Percentiles rank a stretch among this genome's conserved stretches.
phyloP scores from a whole-genome alignment of 2,329 filamentous ascomycete species.

The Botrytis hyacinthi region DNA sequence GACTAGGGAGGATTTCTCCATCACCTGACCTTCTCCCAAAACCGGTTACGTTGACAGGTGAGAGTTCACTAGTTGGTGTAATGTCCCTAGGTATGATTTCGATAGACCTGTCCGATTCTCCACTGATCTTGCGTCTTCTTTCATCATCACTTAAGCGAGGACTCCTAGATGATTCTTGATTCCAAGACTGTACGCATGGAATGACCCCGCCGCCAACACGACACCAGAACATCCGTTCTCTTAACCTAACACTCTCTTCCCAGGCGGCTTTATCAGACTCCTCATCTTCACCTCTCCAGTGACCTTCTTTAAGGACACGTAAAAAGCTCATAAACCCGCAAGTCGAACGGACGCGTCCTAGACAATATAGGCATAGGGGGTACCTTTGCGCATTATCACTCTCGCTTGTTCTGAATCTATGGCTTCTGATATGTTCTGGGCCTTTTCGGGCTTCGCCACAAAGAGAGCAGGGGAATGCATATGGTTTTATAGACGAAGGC shows the following conservation, averaged over 20 bases:
- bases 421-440: slow-evolving; percentile 69
- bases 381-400: slow-evolving; percentile 84
- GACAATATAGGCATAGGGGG: slow-evolving; percentile 84
- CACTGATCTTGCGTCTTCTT: slow-evolving; percentile 34
- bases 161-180: slow-evolving; percentile 29
- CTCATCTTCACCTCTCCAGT: slow-evolving; percentile 80
- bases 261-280: slow-evolving; percentile 85
- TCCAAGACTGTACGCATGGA: slow-evolving; percentile 46
- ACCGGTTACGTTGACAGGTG: slow-evolving; percentile 17
- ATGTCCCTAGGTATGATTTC: slow-evolving; percentile 37
- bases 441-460: slow-evolving; percentile 82
- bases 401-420: slow-evolving; percentile 87
- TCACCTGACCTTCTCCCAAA: slow-evolving; percentile 7
- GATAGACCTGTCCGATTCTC: slow-evolving; percentile 35
- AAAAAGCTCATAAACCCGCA: slow-evolving; percentile 93
- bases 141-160: slow-evolving; percentile 36
- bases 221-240: slow-evolving; percentile 97
- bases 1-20: slow-evolving; percentile 14
- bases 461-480: slow-evolving; percentile 61
- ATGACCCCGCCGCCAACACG: slow-evolving; percentile 88
- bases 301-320: slow-evolving; percentile 86
- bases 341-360: slow-evolving; percentile 77
- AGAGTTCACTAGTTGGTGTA: slow-evolving; percentile 29
- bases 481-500: slow-evolving; percentile 53
- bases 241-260: slow-evolving; percentile 87